Base-by-base conservation (phyloP, 2,329 filamentous ascomycete genomes). In the Trichocomaceae sp. region DNA sequence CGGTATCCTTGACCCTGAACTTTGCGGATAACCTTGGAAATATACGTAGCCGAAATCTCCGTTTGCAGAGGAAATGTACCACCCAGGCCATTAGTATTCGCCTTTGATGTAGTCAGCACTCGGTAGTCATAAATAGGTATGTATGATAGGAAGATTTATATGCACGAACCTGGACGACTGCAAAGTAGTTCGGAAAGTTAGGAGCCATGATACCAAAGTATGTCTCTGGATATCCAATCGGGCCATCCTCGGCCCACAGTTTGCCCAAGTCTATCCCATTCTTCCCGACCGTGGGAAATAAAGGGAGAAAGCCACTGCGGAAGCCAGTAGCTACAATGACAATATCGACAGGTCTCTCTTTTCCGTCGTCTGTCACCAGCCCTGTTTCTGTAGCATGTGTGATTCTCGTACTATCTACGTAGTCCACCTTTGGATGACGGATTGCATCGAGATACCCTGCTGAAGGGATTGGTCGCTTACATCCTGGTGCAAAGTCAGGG, bases 141-240 rank as follows among this genome's bases (percentile, higher is more conserved):
- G 9, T 37, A 23, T 10, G 3, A 17, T 37, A 23, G 5, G 12
- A 48, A 5, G 10, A n/a, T 23, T 19, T 49, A 15, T 9, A 9
- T 39, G 13, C 6, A 39, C 51, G 48, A 15, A 45, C 52, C 29
- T 50, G 47, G 20, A 50, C 20, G 20, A 55, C 47, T 23, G 47
- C 47, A 50, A 55, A 55, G 47, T 55, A 55, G 20, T 55, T 55
- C 15, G 53, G 53, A 37, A 47, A 10, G 20, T 47, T 37, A 9
- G 53, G 47, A 19, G 47, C 53, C 53, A 55, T 55, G 37, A 55
- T 41, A 10, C 47, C 53, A 47, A 50, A 51, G 33, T 50, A 55
- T 26, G 52, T 55, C 13, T 50, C 20, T n/a, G 52, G 47, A 46
- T 45, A 55, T 22, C 52, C 52, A 12, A 55, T 50, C 12, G 39